Conservation (phyloP, 2,329 filamentous ascomycete species). For the Alternaria sp. region DNA sequence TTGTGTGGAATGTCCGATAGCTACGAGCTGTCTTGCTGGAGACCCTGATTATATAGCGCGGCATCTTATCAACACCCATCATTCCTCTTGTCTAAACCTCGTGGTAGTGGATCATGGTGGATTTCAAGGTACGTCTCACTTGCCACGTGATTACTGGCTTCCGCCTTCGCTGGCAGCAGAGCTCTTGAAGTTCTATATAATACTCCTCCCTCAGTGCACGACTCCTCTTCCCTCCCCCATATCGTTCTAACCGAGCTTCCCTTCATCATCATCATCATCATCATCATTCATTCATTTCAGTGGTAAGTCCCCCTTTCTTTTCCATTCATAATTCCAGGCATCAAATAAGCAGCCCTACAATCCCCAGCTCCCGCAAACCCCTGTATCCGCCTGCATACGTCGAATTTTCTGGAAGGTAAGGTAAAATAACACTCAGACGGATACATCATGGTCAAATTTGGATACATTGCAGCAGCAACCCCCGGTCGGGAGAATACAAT, state of each 20-base stretch:
- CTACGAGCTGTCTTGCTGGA: neutral
- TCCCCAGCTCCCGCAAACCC: no score
- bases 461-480: neutral
- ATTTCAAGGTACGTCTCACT: neutral
- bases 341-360: neutral
- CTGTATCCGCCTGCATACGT: neutral
- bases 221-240: neutral
- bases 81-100: neutral
- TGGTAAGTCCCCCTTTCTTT: neutral
- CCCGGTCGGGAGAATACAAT: constrained; percentile 20
- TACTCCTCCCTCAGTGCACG: neutral
- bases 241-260: neutral
- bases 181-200: neutral
- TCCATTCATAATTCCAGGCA: no score
- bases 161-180: neutral
- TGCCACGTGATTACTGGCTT: neutral
- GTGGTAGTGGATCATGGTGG: neutral
- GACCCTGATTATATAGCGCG: neutral
- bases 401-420: neutral
- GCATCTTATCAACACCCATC: neutral
- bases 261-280: neutral
- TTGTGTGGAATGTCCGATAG: neutral
- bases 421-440: neutral
- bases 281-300: neutral
- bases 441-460: constrained; percentile 2